A percentile compares a stretch with the other conserved stretches of the same genome.
These are phyloP conservation scores for Dillenia turbinata DNA, from an alignment of 164 flowering plant genomes.

Conservation along the genomic window DNA sequence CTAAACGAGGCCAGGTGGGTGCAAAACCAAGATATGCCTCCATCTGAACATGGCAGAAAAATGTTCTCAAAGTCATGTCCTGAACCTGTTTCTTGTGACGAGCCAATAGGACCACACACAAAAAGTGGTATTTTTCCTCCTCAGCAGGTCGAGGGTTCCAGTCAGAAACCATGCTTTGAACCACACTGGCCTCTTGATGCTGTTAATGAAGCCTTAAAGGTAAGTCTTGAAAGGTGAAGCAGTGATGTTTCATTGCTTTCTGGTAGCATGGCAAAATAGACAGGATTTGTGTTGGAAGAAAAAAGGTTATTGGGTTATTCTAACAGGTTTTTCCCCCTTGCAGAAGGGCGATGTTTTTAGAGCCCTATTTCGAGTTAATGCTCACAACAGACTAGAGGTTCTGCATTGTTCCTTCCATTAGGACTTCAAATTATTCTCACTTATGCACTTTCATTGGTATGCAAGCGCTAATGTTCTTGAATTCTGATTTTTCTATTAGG, in stretches of 20 bases:
- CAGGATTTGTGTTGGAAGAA: neutral
- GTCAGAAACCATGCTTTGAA: conserved; percentile 34
- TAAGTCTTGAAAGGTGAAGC: conserved; percentile 21
- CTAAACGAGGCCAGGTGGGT: conserved; percentile 7
- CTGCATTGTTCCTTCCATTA: neutral
- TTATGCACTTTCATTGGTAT: neutral
- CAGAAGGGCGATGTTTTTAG: conserved; percentile 76
- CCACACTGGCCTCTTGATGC: conserved; percentile 63
- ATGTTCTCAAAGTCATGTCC: conserved; percentile 44
- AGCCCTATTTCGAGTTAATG: conserved; percentile 82
- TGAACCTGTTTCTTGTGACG: conserved; percentile 22
- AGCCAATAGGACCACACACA: conserved; percentile 7
- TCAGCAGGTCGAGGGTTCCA: conserved; percentile 16
- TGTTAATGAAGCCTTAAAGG: conserved; percentile 67
- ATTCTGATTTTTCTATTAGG: conserved; percentile 40
- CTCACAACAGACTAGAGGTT: conserved; percentile 83
- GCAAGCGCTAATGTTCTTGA: neutral
- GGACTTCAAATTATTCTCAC: neutral
- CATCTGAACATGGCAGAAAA: conserved; percentile 15
- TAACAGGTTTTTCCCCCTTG: conserved; percentile 10
- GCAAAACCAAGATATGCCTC: conserved; percentile 10
- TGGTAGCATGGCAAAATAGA: neutral
- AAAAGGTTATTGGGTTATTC: neutral
- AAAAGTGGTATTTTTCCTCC: conserved; percentile 9
- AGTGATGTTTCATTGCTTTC: neutral